phyloP scores from a whole-genome alignment of 2,329 filamentous ascomycete species.

The Penicillium sp. region DNA sequence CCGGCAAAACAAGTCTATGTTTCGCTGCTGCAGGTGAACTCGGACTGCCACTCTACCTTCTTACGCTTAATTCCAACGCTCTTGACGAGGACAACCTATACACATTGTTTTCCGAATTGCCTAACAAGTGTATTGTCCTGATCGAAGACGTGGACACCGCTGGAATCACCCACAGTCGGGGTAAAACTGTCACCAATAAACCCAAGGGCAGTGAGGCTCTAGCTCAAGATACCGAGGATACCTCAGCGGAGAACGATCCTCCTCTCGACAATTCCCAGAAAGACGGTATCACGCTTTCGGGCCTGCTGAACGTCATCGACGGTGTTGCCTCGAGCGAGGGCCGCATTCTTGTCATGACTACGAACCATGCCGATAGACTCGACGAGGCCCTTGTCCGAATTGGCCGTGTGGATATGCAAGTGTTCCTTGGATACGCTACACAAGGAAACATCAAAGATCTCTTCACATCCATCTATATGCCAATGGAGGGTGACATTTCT shows the following conservation, averaged over 20 bases:
- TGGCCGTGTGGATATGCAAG: constrained; percentile 62
- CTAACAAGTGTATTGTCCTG: constrained; percentile 65
- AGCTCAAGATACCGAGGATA: constrained; percentile 18
- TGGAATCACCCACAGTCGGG: constrained; percentile 57
- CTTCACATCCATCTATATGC: constrained; percentile 38
- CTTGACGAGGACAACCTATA: constrained; percentile 63
- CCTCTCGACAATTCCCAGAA: constrained; percentile 10
- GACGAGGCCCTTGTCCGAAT: constrained; percentile 62
- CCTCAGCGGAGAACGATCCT: neutral
- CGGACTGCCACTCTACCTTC: constrained; percentile 66
- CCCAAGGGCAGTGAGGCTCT: constrained; percentile 4
- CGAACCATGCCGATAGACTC: constrained; percentile 61
- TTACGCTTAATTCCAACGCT: constrained; percentile 59
- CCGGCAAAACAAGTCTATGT: constrained; percentile 70
- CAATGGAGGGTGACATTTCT: constrained; percentile 29
- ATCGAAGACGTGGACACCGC: constrained; percentile 74
- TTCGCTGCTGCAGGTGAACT: constrained; percentile 67
- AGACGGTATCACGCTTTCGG: constrained; percentile 58
- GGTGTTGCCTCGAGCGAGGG: constrained; percentile 67
- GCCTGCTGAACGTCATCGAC: constrained; percentile 65
- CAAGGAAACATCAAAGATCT: constrained; percentile 36
- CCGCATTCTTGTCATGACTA: constrained; percentile 69
- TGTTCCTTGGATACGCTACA: constrained; percentile 51
- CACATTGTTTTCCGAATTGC: constrained; percentile 62
- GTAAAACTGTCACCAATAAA: constrained; percentile 17